These are phyloP conservation scores for Paecilomyces dactylethromorphus DNA, from an alignment of 2,329 filamentous ascomycete genomes.

Conservation along the genomic window DNA sequence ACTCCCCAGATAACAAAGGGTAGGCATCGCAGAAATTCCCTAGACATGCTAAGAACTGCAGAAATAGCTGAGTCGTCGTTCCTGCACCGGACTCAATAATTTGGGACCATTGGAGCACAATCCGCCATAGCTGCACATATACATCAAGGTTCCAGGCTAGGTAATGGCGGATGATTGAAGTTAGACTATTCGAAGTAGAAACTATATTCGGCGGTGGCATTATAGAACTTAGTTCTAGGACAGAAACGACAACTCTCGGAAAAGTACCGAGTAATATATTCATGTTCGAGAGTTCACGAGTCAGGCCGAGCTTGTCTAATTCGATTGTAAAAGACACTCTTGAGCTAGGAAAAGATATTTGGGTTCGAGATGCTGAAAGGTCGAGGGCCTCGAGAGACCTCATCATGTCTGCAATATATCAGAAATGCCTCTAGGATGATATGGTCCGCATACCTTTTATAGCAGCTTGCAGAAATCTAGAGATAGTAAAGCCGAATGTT, in stretches of 20 bases:
- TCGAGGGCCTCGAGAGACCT: conserved; percentile 32
- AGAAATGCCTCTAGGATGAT: conserved; percentile 6
- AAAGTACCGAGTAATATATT: conserved; percentile 20
- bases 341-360: conserved; percentile 19
- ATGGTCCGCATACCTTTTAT: conserved; percentile 27
- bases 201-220: conserved; percentile 9
- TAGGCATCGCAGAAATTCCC: conserved; percentile 15
- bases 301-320: conserved; percentile 24
- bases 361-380: conserved; percentile 3
- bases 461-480: conserved; percentile 27
- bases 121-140: conserved; percentile 26
- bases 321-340: conserved; percentile 19
- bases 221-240: conserved; percentile 23
- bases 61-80: conserved; percentile 13
- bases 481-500: conserved; percentile 20
- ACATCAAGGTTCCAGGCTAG: conserved; percentile 26
- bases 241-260: conserved; percentile 16
- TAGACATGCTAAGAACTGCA: conserved; percentile 20
- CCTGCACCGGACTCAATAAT: conserved; percentile 7
- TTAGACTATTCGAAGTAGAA: conserved; percentile 9
- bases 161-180: conserved; percentile 22
- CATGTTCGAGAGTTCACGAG: conserved; percentile 20
- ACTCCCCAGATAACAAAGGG: conserved; percentile 10
- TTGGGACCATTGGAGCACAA: conserved; percentile 21
- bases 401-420: conserved; percentile 37